Percentiles rank a stretch among this genome's conserved stretches.
These are phyloP conservation scores for Noccaea caerulescens DNA, from an alignment of 345 rosid species.

Conservation along the genomic window DNA sequence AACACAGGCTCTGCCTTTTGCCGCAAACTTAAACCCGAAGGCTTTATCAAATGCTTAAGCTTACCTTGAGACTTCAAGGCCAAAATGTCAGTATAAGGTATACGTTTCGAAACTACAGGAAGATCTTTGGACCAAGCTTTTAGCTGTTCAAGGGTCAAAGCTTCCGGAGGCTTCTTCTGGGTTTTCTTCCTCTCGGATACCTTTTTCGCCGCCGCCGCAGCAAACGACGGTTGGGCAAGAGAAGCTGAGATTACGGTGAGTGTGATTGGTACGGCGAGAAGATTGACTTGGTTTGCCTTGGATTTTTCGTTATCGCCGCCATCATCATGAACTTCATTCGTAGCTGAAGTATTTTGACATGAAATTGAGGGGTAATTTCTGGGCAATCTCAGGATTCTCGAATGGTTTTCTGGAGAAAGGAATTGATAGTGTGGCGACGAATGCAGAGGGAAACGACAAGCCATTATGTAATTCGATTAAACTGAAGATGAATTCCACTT, in stretches of 20 bases:
- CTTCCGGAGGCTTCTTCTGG: slow-evolving; percentile 61
- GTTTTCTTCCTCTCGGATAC: slow-evolving; percentile 55
- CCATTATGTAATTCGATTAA: slow-evolving; percentile 38
- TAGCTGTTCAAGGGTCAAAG: slow-evolving; percentile 71
- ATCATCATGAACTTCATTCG: slow-evolving; percentile 20
- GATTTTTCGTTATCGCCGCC: slow-evolving; percentile 35
- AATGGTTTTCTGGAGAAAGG: slow-evolving; percentile 39
- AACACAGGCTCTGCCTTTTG: slow-evolving; percentile 64
- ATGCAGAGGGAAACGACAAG: slow-evolving; percentile 52
- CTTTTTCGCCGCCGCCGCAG: slow-evolving; percentile 53
- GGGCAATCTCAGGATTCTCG: slow-evolving; percentile 31
- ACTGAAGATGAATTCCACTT: slow-evolving; percentile 23
- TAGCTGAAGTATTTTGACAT: slow-evolving; percentile 46
- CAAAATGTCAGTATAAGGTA: slow-evolving; percentile 76
- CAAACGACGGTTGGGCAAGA: slow-evolving; percentile 51
- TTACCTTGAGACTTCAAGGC: slow-evolving; percentile 59
- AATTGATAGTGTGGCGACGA: slow-evolving; percentile 43
- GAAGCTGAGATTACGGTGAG: slow-evolving; percentile 69
- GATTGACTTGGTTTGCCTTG: slow-evolving; percentile 48
- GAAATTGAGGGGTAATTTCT: slow-evolving; percentile 41
- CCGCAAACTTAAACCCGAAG: slow-evolving; percentile 53
- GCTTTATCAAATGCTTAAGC: slow-evolving; percentile 81
- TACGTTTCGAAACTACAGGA: slow-evolving; percentile 64
- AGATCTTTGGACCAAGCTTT: slow-evolving; percentile 73
- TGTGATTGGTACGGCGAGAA: slow-evolving; percentile 67